Evolutionary conservation across 345 rosid genomes (phyloP).

Genomic region (Microthlaspi erraticum): DNA sequence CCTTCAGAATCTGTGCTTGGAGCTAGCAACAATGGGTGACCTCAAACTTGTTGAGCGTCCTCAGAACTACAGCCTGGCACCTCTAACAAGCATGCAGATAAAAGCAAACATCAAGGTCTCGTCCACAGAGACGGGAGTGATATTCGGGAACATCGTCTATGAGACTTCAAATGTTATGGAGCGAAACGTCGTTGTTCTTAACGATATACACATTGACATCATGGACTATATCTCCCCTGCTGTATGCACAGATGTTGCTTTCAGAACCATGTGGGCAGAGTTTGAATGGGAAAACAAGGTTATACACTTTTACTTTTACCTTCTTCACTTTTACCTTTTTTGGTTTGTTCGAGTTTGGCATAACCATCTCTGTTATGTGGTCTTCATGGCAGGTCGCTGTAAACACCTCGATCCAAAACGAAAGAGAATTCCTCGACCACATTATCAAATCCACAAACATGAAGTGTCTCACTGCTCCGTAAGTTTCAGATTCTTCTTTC

Average conservation of each 20-base stretch:
- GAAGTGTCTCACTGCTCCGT: constrained; percentile 50
- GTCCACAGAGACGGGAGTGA: constrained; percentile 97
- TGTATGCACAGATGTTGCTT: constrained; percentile 83
- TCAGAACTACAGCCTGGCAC: constrained; percentile 93
- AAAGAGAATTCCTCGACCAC: constrained; percentile 49
- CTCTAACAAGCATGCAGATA: constrained; percentile 94
- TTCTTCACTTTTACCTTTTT: neutral
- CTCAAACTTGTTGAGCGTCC: constrained; percentile 99
- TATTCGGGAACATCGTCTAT: constrained; percentile 94
- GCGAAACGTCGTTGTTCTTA: constrained; percentile 89
- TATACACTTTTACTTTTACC: constrained; percentile 21
- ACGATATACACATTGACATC: constrained; percentile 97
- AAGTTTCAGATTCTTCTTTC: constrained; percentile 23
- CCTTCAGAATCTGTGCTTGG: constrained; percentile 96
- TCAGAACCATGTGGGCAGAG: constrained; percentile 99
- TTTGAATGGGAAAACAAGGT: constrained; percentile 99
- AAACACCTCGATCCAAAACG: constrained; percentile 46
- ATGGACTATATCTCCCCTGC: constrained; percentile 99
- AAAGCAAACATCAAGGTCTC: constrained; percentile 99
- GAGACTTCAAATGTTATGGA: constrained; percentile 94
- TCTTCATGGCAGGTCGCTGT: constrained; percentile 47
- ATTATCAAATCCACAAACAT: constrained; percentile 49
- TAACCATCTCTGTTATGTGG: neutral
- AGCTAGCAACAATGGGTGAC: constrained; percentile 98
- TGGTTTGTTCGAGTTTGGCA: neutral